Base-by-base conservation (phyloP, 768 basidiomycete genomes). In the Brasilioporus rufonigricans region DNA sequence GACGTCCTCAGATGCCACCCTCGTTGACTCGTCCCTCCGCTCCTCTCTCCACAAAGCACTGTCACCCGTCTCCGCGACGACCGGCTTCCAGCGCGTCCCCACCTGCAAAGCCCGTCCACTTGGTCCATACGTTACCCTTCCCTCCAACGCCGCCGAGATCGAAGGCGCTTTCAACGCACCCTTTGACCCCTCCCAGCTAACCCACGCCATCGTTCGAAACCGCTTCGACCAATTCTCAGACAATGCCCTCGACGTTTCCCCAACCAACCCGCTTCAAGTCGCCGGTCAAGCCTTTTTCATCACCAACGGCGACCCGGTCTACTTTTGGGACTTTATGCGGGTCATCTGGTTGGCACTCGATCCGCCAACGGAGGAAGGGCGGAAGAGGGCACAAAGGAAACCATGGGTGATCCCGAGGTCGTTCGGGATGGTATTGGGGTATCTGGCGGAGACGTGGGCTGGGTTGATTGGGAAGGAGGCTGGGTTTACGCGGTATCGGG, bases 221-320 rank as follows among this genome's bases (percentile, higher is more conserved):
- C 85, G 86, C 18, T 95, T 91, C 71, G 94, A 98, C 71, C 85
- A 85, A 53, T 80, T 94, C 52, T 81, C 85, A 3, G 82, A 83
- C 11, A 67, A 72, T 27, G 77, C 80, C 14, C 73, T 92, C 51
- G 78, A 76, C 29, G 76, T 80, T 43, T 73, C 80, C 26, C 74
- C 79, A 7, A 69, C 69, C 0, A 80, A 80, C 48, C 84, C 86
- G 9, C 77, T 93, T 10, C 80, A 86, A 60, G 91, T 98, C 50
- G 94, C 93, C 5, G 96, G 96, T 0, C 91, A 98, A 69, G 91
- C 74, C 4, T 99, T 94, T 77, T 96, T 93, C 79, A 91, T 99
- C 73, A 95, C 94, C 53, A 98, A 98, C 66, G 93, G 94, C 58
- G 95, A 98, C 67, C 96, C 95, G 3, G 80, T 86, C 52, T 91